Evolutionary conservation across 1,284 basidiomycete species (phyloP).

Genomic region (Meira miltonrushii): DNA sequence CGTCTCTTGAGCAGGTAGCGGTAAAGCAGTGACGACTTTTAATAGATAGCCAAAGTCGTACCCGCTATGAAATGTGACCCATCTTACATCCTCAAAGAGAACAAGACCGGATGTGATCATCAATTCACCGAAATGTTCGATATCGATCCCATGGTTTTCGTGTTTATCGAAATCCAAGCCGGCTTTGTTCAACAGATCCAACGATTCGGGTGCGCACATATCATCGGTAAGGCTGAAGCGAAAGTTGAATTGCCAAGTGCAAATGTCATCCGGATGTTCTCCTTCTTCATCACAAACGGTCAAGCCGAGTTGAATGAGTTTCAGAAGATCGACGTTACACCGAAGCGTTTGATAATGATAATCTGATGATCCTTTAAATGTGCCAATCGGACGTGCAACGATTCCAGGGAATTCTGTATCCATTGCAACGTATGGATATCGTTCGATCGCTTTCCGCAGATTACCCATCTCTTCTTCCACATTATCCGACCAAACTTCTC

Average conservation of each 20-base stretch:
- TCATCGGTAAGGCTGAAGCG: slow-evolving; percentile 88
- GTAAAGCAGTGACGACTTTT: slow-evolving; percentile 82
- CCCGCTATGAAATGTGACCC: slow-evolving; percentile 98
- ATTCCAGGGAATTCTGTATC: slow-evolving; percentile 99
- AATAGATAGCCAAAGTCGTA: slow-evolving; percentile 99
- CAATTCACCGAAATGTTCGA: slow-evolving; percentile 93
- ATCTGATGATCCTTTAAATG: slow-evolving; percentile 92
- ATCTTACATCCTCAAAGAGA: slow-evolving; percentile 79
- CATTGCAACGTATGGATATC: slow-evolving; percentile 93
- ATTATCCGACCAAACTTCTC: slow-evolving; percentile 88
- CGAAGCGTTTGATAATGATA: slow-evolving; percentile 99
- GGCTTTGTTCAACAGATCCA: slow-evolving; percentile 87
- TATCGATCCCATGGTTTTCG: slow-evolving; percentile 83
- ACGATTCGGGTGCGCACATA: slow-evolving; percentile 96
- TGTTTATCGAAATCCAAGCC: slow-evolving; percentile 93
- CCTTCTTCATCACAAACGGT: slow-evolving; percentile 91
- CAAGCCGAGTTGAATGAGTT: slow-evolving; percentile 94
- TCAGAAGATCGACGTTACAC: slow-evolving; percentile 88
- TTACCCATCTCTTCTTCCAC: slow-evolving; percentile 84
- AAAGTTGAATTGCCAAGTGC: slow-evolving; percentile 99
- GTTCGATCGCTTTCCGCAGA: slow-evolving; percentile 78
- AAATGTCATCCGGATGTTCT: slow-evolving; percentile 70
- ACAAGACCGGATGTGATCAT: slow-evolving; percentile 94
- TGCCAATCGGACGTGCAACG: slow-evolving; percentile 91
- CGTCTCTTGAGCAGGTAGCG: slow-evolving; percentile 81